Evolutionary conservation across 2,329 filamentous ascomycete species (phyloP), one percentile per base, ranked within the genome.

Genomic region (Canariomyces notabilis): DNA sequence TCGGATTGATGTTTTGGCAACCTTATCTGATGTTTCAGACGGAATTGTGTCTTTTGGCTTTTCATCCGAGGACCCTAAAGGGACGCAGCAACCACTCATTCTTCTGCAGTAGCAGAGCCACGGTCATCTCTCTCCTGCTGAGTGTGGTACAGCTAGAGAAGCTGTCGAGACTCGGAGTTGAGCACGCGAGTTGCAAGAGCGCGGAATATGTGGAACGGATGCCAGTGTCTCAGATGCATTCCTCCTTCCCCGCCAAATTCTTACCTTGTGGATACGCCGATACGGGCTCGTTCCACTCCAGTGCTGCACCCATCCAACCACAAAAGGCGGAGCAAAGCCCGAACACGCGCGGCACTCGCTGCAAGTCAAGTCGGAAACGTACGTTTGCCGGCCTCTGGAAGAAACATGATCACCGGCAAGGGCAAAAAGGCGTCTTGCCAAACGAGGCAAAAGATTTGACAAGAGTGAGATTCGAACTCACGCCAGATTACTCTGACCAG

Each of bases 381-480:
- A 38, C 32, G 9, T 26, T n/a, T 34, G 7, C 38, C 41, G 20
- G 31, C 42, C 48, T 50, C 51, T 43, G 39, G 48, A 53, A 49
- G 37, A 38, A 29, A 22, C 22, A 41, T 43, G 37, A n/a, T n/a
- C n/a, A n/a, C n/a, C n/a, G 35, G 40, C n/a, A 23, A 23, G 7
- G 21, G 26, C 21, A 7, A 22, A 33, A 15, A 38, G 44, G 21
- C 19, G 4, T 39, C 35, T 43, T 37, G 15, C 15, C 15, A 18
- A 21, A 9, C 21, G 16, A 37, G 4, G 7, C 16, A 50, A 49
- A 49, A 22, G 16, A 32, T 36, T 31, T 52, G 50, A 45, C 47
- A 52, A 48, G 47, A 44, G 43, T 41, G 47, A 47, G 50, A 51
- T 48, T 51, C 45, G 49, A 48, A 51, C 45, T 48, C 49, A 40